Conservation (phyloP, 345 rosid species). For the Camelina neglecta region DNA sequence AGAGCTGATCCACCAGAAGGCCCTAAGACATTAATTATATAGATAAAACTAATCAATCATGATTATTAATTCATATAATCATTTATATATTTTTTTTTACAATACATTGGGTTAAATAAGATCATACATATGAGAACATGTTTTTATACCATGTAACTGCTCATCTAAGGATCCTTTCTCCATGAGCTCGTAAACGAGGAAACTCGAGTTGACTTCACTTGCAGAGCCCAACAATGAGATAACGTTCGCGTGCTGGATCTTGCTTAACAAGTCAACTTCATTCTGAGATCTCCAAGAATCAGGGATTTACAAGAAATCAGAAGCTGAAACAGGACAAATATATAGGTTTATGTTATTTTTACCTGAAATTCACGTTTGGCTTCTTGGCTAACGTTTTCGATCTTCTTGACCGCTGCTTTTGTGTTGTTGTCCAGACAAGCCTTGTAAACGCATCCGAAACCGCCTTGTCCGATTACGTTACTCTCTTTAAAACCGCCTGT, state of each 20-base stretch:
- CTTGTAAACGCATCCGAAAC: constrained; percentile 87
- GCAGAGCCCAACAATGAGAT: constrained; percentile 77
- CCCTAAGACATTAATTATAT: constrained; percentile 55
- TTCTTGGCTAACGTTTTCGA: constrained; percentile 66
- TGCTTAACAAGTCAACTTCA: constrained; percentile 79
- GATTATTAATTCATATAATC: constrained; percentile 1
- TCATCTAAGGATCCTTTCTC: constrained; percentile 84
- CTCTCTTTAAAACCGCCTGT: constrained; percentile 69
- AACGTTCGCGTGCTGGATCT: constrained; percentile 70
- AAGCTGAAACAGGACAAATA: background rate
- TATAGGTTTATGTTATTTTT: background rate
- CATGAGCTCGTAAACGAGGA: constrained; percentile 86
- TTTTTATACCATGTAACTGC: constrained; percentile 74
- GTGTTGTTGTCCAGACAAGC: constrained; percentile 59
- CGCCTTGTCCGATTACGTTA: constrained; percentile 77
- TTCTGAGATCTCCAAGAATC: constrained; percentile 54
- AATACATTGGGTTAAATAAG: constrained; percentile 3
- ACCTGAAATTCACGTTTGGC: constrained; percentile 85
- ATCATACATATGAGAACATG: background rate
- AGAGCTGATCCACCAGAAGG: constrained; percentile 80
- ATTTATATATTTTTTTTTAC: background rate
- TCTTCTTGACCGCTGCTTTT: constrained; percentile 76
- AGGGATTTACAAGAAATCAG: background rate
- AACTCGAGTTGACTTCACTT: constrained; percentile 54
- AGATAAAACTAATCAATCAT: constrained; percentile 15